Percentiles rank a stretch among this genome's conserved stretches.
phyloP scores from a whole-genome alignment of 345 rosid genomes.

The rapeseed (Brassica napus) region DNA sequence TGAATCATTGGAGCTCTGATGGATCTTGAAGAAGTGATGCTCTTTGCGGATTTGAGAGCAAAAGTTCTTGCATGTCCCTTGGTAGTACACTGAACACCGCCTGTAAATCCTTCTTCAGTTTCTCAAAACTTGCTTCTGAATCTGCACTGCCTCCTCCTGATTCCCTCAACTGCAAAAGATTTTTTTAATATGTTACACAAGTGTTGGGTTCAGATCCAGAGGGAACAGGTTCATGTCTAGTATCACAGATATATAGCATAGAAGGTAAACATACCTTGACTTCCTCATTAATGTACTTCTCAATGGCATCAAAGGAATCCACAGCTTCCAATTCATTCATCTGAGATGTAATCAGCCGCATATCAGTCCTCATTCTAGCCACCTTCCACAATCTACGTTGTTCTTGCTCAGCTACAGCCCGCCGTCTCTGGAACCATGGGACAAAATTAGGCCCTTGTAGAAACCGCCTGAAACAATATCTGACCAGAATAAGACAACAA shows the following conservation, averaged over 20 bases:
- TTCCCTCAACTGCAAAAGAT: constrained; percentile 49
- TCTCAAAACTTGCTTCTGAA: constrained; percentile 52
- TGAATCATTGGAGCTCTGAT: constrained; percentile 29
- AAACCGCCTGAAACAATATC: constrained; percentile 65
- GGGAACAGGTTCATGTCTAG: background rate
- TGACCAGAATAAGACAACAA: constrained; percentile 17
- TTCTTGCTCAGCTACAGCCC: constrained; percentile 76
- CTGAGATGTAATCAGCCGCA: constrained; percentile 59
- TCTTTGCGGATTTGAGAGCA: constrained; percentile 82
- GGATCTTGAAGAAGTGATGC: constrained; percentile 64
- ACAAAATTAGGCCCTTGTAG: constrained; percentile 83
- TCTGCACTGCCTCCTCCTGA: constrained; percentile 45
- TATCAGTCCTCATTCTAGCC: constrained; percentile 79
- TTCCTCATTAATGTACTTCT: constrained; percentile 73
- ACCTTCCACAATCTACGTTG: constrained; percentile 85
- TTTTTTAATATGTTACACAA: background rate
- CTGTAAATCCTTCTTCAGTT: constrained; percentile 77
- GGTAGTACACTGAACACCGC: constrained; percentile 74
- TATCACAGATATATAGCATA: background rate
- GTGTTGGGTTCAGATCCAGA: background rate
- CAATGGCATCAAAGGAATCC: constrained; percentile 89
- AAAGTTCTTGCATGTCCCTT: constrained; percentile 83
- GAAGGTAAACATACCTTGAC: constrained; percentile 51
- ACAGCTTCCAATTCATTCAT: constrained; percentile 89
- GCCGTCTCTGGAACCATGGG: constrained; percentile 94